phyloP scores from a whole-genome alignment of 2,329 filamentous ascomycete genomes.

The Diplodia seriata region DNA sequence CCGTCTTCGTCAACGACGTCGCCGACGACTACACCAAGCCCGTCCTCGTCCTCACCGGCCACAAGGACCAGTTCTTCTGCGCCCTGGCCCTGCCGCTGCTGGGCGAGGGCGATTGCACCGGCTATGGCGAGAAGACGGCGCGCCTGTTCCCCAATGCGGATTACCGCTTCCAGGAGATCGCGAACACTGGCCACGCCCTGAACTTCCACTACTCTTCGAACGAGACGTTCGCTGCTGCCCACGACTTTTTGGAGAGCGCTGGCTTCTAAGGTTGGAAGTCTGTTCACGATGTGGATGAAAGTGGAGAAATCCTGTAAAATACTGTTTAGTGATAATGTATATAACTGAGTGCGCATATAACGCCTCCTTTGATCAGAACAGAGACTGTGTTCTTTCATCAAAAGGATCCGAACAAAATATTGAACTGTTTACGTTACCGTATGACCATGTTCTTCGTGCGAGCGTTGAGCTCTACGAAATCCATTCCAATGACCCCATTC shows the following conservation, averaged over 20 bases:
- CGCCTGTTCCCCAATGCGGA: background rate
- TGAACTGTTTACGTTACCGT: background rate
- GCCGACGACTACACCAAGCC: slow-evolving; percentile 13
- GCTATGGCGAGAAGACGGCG: background rate
- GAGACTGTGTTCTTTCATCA: too few species aligned
- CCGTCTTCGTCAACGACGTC: slow-evolving; percentile 18
- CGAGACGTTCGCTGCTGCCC: slow-evolving; percentile 14
- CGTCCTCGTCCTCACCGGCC: slow-evolving; percentile 22
- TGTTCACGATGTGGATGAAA: too few species aligned
- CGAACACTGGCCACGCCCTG: slow-evolving; percentile 9
- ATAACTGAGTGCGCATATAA: background rate
- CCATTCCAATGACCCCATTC: background rate
- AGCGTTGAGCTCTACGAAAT: background rate
- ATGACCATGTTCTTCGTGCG: background rate
- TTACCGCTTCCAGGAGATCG: background rate
- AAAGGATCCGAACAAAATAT: background rate
- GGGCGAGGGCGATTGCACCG: slow-evolving; percentile 5
- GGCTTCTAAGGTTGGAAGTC: slow-evolving; percentile 2
- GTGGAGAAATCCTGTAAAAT: background rate
- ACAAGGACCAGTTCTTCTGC: slow-evolving; percentile 31
- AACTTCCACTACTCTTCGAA: slow-evolving; percentile 16
- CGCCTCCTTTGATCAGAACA: background rate
- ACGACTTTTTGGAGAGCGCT: slow-evolving; percentile 10
- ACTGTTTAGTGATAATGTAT: slow-evolving; percentile 1
- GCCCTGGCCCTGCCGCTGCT: slow-evolving; percentile 19